Base-by-base conservation (phyloP, 192 early-diverging fungal species). In the Coemansia sp. region DNA sequence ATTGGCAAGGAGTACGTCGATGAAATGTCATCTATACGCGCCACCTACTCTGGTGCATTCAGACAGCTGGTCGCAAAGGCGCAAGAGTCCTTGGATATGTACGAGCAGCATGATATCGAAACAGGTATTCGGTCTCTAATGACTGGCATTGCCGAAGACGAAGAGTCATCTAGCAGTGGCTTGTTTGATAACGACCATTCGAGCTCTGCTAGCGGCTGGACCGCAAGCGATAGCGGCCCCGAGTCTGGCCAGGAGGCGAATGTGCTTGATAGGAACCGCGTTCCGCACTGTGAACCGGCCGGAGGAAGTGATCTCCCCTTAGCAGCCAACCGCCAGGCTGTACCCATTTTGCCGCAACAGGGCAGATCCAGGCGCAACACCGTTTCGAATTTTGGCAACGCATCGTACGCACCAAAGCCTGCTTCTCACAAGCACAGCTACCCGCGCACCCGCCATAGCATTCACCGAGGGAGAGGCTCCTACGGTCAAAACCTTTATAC, bases 1-100 rank as follows among this genome's bases (percentile, higher is more conserved):
- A 87, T 92, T 55, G 87, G 87, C 52, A 84, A 87, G 33, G 89
- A 91, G 46, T 85, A 88, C 48, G 74, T 94, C 46, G 93, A 94
- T 36, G 95, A 96, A 68, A 86, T 98, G 83, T 84, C 89, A 11
- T 74, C 87, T 8, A 87, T 96, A 14, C 85, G 95, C 0, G 87
- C 87, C n/a, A 85, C 88, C 0, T 96, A 94, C 66, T 93, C 94
- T 63, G 84, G 84, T 14, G 92, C 93, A 1, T 98, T 98, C 66
- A 81, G 88, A 50, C 86, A 91, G 29, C 81, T 98, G 3, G 91
- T 98, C 34, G 70, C 88, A 11, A 87, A 88, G 54, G 95, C 95
- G 4, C 81, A 97, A 61, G 74, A 63, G 64, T 81, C 79, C 20
- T 55, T 81, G 69, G 63, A 70, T 62, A 53, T 75, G 78, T 76